Conservation (phyloP, 306 rosid genomes). For the Gastrolobium bilobum region DNA sequence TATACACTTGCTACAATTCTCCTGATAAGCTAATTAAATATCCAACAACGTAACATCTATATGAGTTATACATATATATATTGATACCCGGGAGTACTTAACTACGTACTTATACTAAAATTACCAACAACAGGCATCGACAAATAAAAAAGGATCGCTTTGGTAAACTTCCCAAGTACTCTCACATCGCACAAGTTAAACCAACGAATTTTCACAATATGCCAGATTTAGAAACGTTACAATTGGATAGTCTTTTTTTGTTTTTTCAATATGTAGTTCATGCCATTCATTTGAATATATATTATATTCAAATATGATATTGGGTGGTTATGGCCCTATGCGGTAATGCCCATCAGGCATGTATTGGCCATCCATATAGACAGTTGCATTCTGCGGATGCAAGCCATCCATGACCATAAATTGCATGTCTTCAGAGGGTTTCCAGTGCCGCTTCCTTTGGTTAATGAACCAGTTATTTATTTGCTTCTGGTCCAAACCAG, state of each 20-base stretch:
- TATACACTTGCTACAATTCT: constrained; percentile 1
- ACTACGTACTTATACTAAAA: constrained; percentile 1
- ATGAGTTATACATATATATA: neutral
- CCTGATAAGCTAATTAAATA: neutral
- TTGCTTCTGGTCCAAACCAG: constrained; percentile 97
- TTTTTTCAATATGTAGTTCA: no score
- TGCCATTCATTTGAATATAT: no score
- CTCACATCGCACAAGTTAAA: constrained; percentile 14
- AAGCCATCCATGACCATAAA: constrained; percentile 98
- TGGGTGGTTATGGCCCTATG: constrained; percentile 66
- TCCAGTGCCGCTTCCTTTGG: constrained; percentile 99
- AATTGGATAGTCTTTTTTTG: neutral
- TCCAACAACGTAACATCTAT: constrained; percentile 20
- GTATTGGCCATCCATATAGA: constrained; percentile 85
- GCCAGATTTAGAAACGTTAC: neutral
- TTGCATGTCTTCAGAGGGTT: constrained; percentile 99
- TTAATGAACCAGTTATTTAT: constrained; percentile 98
- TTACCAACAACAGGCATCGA: neutral
- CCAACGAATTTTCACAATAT: neutral
- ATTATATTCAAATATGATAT: neutral
- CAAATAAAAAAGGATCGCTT: neutral
- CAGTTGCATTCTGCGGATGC: constrained; percentile 78
- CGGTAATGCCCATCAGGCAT: constrained; percentile 85
- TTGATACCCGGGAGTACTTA: neutral
- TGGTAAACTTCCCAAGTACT: neutral